A percentile compares a stretch with the other conserved stretches of the same genome.
phyloP scores from a whole-genome alignment of 306 rosid genomes.

The Ziziphus jujuba region DNA sequence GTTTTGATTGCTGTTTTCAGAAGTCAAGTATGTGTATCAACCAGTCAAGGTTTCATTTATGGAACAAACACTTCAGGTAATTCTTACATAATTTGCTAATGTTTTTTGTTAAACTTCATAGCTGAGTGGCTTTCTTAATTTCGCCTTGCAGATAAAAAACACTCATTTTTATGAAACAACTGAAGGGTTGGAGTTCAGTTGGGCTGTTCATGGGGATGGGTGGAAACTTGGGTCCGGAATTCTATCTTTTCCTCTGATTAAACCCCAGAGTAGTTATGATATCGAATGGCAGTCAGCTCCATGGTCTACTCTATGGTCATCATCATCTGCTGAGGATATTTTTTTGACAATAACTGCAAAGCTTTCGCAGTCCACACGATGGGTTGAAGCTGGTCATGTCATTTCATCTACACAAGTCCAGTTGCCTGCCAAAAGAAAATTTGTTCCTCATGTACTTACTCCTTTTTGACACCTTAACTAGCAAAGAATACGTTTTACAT shows the following conservation, averaged over 20 bases:
- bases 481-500: slow-evolving; percentile 16
- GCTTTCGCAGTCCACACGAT: slow-evolving; percentile 61
- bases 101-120: slow-evolving; percentile 6
- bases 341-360: slow-evolving; percentile 58
- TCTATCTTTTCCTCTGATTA: slow-evolving; percentile 55
- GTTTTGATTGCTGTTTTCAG: slow-evolving; percentile 50
- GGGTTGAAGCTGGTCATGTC: slow-evolving; percentile 87
- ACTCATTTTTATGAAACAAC: slow-evolving; percentile 76
- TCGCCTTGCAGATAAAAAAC: slow-evolving; percentile 60
- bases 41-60: slow-evolving; percentile 68
- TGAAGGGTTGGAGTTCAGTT: slow-evolving; percentile 70
- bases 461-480: background rate
- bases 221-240: slow-evolving; percentile 62
- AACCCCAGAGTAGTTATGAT: slow-evolving; percentile 56
- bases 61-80: slow-evolving; percentile 66
- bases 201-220: slow-evolving; percentile 83
- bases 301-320: slow-evolving; percentile 65
- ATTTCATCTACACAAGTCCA: slow-evolving; percentile 78
- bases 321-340: slow-evolving; percentile 58
- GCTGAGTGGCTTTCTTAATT: slow-evolving; percentile 18
- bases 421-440: slow-evolving; percentile 61
- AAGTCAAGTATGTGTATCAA: slow-evolving; percentile 82
- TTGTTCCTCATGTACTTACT: slow-evolving; percentile 51
- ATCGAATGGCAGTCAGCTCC: slow-evolving; percentile 71
- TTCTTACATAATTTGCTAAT: slow-evolving; percentile 2